A percentile compares a stretch with the other conserved stretches of the same genome.
phyloP scores from a whole-genome alignment of 2,329 filamentous ascomycete species.

The Pseudopyricularia cyperi region DNA sequence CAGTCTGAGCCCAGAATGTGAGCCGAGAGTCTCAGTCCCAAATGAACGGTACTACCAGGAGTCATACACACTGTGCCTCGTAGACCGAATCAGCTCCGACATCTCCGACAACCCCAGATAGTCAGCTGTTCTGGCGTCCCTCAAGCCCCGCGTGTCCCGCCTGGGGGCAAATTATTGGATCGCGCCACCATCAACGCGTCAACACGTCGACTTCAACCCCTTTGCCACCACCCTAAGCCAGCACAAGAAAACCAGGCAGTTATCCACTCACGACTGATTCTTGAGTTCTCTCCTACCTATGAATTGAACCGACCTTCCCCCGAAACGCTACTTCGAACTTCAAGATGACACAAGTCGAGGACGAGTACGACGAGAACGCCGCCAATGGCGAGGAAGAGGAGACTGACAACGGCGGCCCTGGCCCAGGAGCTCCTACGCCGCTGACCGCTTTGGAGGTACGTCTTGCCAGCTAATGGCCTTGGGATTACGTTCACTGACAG shows the following conservation, averaged over 20 bases:
- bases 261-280: too few relatives aligned
- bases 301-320: background rate
- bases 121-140: conserved; percentile 9
- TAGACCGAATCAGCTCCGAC: too few relatives aligned
- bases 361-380: conserved; percentile 56
- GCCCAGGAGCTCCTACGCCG: conserved; percentile 87
- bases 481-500: background rate
- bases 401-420: conserved; percentile 62
- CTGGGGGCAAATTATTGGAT: background rate
- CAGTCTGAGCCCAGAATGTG: too few relatives aligned
- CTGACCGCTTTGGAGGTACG: conserved; percentile 73
- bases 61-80: background rate
- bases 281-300: background rate
- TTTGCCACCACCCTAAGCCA: background rate
- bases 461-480: background rate
- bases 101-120: background rate
- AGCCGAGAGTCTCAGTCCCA: too few relatives aligned
- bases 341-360: conserved; percentile 29
- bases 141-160: conserved; percentile 3
- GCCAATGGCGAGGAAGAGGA: conserved; percentile 12
- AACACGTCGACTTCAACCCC: conserved; percentile 6
- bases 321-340: background rate
- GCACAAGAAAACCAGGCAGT: too few relatives aligned
- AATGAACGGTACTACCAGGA: too few relatives aligned
- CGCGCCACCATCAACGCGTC: conserved; percentile 6